phyloP scores from a whole-genome alignment of 305 asterid species.

The Plantago rigida region DNA sequence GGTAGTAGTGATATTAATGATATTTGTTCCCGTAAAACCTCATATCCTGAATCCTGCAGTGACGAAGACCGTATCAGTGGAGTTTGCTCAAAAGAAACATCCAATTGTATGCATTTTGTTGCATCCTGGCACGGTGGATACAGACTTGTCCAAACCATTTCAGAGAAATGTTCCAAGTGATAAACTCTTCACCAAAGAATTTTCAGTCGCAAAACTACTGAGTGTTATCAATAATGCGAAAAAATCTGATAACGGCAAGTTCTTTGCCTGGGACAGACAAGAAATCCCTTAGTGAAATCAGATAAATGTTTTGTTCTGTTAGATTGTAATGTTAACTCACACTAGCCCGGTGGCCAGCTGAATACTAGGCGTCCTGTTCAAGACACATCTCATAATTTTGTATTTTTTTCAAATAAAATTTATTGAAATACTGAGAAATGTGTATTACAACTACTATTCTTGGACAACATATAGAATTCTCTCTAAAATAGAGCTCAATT shows the following conservation, averaged over 20 bases:
- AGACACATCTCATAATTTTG: conserved; percentile 3
- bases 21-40: background rate
- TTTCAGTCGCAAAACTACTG: conserved; percentile 62
- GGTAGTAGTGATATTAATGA: background rate
- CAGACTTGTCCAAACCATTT: conserved; percentile 88
- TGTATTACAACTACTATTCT: conserved; percentile 16
- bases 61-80: conserved; percentile 61
- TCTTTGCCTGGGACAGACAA: conserved; percentile 88
- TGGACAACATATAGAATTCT: conserved; percentile 11
- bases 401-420: background rate
- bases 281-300: conserved; percentile 67
- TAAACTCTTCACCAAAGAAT: conserved; percentile 74
- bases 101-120: conserved; percentile 67
- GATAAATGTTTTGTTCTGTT: background rate
- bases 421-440: conserved; percentile 13
- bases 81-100: conserved; percentile 63
- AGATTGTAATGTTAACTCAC: conserved; percentile 18
- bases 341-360: background rate
- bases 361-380: background rate
- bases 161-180: conserved; percentile 64
- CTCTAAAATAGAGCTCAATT: conserved; percentile 21
- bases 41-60: conserved; percentile 37
- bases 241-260: conserved; percentile 66
- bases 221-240: conserved; percentile 51
- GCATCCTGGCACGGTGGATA: conserved; percentile 97